Evolutionary conservation across 148 eudicot species (phyloP).

Genomic region (Chenopodium album): DNA sequence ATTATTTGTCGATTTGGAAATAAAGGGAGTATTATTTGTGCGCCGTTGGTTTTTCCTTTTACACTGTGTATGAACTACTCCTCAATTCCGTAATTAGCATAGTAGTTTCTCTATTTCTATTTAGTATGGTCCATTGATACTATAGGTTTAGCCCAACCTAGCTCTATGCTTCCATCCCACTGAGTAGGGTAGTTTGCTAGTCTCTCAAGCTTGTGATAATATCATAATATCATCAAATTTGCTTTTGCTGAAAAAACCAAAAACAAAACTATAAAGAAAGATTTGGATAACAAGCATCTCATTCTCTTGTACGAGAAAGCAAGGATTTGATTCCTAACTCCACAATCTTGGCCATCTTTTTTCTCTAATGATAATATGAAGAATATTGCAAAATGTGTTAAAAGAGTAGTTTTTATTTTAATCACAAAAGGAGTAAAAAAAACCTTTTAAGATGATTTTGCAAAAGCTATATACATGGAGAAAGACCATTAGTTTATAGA

Average conservation of each 20-base stretch:
- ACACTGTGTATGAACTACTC: too few relatives aligned
- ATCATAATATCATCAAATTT: not conserved
- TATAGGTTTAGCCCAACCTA: not conserved
- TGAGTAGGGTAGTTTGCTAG: not conserved
- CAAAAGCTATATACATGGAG: not conserved
- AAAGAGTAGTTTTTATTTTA: too few relatives aligned
- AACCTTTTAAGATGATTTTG: not conserved
- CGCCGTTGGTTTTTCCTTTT: too few relatives aligned
- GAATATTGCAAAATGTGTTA: too few relatives aligned
- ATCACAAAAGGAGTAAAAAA: not conserved
- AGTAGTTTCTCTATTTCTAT: not conserved
- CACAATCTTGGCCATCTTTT: constrained; percentile 4
- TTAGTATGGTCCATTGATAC: not conserved
- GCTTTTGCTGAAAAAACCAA: not conserved
- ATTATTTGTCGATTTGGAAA: too few relatives aligned
- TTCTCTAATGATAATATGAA: not conserved
- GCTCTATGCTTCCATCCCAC: not conserved
- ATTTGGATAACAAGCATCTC: not conserved
- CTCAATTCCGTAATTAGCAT: not conserved
- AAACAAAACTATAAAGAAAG: constrained; percentile 10
- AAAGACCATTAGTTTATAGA: too few relatives aligned
- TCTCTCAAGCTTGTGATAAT: not conserved
- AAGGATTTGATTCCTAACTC: constrained; percentile 9
- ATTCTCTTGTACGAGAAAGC: constrained; percentile 10
- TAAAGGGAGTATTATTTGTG: not conserved